phyloP scores from a whole-genome alignment of 163 green algal species.

The Chlamydomonas reinhardtii region DNA sequence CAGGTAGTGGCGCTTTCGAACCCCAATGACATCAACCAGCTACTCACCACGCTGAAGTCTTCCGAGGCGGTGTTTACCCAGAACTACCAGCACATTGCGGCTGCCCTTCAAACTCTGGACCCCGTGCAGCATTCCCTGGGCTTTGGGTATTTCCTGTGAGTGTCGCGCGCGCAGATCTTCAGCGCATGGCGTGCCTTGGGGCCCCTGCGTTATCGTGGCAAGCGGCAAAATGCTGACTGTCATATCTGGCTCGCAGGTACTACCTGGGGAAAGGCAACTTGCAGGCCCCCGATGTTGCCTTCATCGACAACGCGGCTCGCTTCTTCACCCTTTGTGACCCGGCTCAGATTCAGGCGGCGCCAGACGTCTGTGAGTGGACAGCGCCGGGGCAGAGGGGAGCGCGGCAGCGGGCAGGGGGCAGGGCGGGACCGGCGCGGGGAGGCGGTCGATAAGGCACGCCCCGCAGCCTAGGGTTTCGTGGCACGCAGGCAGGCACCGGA shows the following conservation, averaged over 20 bases:
- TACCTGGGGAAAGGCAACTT: conserved; percentile 29
- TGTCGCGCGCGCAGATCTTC: conserved; percentile 11
- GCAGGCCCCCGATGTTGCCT: conserved; percentile 11
- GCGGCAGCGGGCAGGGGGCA: background rate
- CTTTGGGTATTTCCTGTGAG: conserved; percentile 44
- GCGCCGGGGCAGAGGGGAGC: background rate
- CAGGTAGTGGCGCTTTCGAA: conserved; percentile 42
- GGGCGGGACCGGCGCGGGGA: too few species aligned
- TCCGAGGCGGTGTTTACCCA: conserved; percentile 2
- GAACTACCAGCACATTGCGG: conserved; percentile 11
- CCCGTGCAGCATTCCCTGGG: conserved; percentile 20
- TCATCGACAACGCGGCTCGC: conserved; percentile 53
- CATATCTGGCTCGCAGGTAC: conserved; percentile 3
- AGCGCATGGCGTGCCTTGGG: too few species aligned
- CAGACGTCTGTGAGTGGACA: conserved; percentile 69
- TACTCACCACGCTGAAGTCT: conserved; percentile 12
- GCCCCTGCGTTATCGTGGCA: too few species aligned
- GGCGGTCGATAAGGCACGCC: too few species aligned
- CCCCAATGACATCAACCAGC: conserved; percentile 21
- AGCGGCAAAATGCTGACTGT: too few species aligned
- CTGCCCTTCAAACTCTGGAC: conserved; percentile 39
- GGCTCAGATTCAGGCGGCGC: conserved; percentile 67
- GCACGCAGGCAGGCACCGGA: too few species aligned
- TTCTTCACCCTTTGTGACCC: conserved; percentile 71
- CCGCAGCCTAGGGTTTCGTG: background rate